A percentile compares a stretch with the other conserved stretches of the same genome.
Conservation (phyloP, 108 stramenopile genomes). For the Cyclostephanos invisitatus region DNA sequence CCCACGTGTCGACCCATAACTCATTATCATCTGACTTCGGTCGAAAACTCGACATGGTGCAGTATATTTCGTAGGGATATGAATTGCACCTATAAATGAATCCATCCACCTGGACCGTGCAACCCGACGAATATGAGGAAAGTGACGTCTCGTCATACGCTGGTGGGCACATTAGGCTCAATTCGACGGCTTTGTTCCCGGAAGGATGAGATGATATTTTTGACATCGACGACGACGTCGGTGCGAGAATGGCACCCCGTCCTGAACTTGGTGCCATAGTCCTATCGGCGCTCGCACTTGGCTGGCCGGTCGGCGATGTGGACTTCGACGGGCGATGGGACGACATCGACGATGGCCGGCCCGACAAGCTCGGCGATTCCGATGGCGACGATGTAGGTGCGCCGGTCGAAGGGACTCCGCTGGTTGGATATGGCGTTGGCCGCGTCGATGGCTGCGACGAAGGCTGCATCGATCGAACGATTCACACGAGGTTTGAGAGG, state of each 20-base stretch:
- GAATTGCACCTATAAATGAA: slow-evolving; percentile 14
- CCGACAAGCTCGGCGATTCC: not conserved
- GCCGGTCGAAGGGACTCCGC: not conserved
- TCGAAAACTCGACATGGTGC: not conserved
- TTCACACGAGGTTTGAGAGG: too few relatives aligned
- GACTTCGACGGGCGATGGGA: too few relatives aligned
- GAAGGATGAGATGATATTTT: not conserved
- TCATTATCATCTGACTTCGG: not conserved
- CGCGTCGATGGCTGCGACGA: not conserved
- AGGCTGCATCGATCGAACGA: not conserved
- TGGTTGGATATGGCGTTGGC: not conserved
- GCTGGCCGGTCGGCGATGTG: too few relatives aligned
- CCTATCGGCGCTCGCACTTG: too few relatives aligned
- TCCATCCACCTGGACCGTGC: slow-evolving; percentile 6
- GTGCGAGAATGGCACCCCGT: too few relatives aligned
- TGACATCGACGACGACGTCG: not conserved
- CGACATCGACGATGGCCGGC: not conserved
- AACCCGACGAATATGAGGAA: slow-evolving; percentile 4
- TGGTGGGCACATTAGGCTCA: slow-evolving; percentile 10
- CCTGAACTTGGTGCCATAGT: too few relatives aligned
- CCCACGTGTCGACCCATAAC: not conserved
- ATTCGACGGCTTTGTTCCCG: not conserved
- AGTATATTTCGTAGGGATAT: slow-evolving; percentile 10
- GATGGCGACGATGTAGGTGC: not conserved
- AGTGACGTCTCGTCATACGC: slow-evolving; percentile 7